phyloP scores from a whole-genome alignment of 768 basidiomycete species.

The Termitomyces heimii region DNA sequence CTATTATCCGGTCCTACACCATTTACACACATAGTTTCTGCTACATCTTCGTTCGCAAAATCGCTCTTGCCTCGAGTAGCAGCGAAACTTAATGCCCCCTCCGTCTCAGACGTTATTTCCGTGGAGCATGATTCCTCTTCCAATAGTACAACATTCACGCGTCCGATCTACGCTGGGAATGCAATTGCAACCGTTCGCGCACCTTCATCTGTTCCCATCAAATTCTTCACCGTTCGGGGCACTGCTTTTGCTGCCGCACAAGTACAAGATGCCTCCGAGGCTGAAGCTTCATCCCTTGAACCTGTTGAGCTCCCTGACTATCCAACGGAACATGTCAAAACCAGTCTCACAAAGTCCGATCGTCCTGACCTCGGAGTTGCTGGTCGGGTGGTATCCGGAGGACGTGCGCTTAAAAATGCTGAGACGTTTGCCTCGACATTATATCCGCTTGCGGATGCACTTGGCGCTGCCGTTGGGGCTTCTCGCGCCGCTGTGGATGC shows the following conservation, averaged over 20 bases:
- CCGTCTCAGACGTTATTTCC: slow-evolving; percentile 86
- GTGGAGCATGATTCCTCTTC: slow-evolving; percentile 66
- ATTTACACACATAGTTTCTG: slow-evolving; percentile 89
- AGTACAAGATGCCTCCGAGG: slow-evolving; percentile 44
- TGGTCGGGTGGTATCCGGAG: slow-evolving; percentile 87
- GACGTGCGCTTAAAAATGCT: slow-evolving; percentile 89
- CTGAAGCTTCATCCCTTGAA: slow-evolving; percentile 55
- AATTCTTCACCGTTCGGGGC: slow-evolving; percentile 92
- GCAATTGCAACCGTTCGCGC: slow-evolving; percentile 91
- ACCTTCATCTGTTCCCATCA: slow-evolving; percentile 68
- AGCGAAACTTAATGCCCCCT: slow-evolving; percentile 82
- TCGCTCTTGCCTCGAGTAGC: slow-evolving; percentile 91
- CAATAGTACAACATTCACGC: slow-evolving; percentile 79
- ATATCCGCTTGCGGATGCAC: slow-evolving; percentile 86
- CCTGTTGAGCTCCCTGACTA: slow-evolving; percentile 56
- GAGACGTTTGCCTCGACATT: slow-evolving; percentile 86
- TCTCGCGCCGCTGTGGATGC: slow-evolving; percentile 97
- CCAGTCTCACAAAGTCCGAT: slow-evolving; percentile 81
- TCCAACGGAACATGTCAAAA: slow-evolving; percentile 60
- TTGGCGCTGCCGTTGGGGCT: slow-evolving; percentile 97
- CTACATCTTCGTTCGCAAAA: slow-evolving; percentile 90
- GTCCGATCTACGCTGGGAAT: slow-evolving; percentile 97
- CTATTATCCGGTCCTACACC: slow-evolving; percentile 54
- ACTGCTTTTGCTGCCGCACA: slow-evolving; percentile 80
- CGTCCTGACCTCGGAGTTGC: slow-evolving; percentile 89